Percentiles rank a stretch among this genome's conserved stretches.
Evolutionary conservation across 805 yeast genomes (phyloP).

Genomic region (Saccharomycopsis sp.): DNA sequence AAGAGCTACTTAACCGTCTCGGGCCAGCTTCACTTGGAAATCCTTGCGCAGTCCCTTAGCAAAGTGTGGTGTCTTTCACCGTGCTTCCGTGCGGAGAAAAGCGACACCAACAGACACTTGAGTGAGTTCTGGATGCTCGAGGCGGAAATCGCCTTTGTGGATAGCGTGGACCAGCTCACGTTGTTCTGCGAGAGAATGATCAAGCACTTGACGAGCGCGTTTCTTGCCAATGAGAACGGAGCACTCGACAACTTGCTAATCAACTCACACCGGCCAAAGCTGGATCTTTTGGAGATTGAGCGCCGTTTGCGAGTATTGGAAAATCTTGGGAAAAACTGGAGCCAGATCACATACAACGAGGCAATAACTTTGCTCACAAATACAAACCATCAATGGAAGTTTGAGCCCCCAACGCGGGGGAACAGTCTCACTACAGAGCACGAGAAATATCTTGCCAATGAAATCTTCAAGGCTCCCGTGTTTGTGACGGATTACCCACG

Average conservation of each 20-base stretch:
- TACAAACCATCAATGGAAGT: constrained; percentile 31
- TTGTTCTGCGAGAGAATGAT: constrained; percentile 63
- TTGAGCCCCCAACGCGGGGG: constrained; percentile 53
- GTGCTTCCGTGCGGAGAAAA: constrained; percentile 87
- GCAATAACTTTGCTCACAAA: constrained; percentile 50
- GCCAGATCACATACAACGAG: constrained; percentile 53
- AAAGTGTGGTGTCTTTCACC: constrained; percentile 88
- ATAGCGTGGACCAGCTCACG: constrained; percentile 51
- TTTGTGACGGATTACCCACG: constrained; percentile 86
- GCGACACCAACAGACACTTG: constrained; percentile 85
- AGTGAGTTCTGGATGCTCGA: constrained; percentile 98
- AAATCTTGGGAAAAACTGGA: constrained; percentile 41
- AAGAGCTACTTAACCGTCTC: constrained; percentile 77
- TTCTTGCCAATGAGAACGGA: constrained; percentile 25
- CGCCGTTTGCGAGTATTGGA: constrained; percentile 54
- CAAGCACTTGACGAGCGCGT: constrained; percentile 35
- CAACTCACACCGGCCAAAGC: constrained; percentile 31
- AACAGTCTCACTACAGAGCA: constrained; percentile 72
- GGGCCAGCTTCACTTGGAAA: constrained; percentile 85
- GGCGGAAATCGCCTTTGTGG: constrained; percentile 71
- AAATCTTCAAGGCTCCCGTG: constrained; percentile 57
- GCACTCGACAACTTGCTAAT: constrained; percentile 21
- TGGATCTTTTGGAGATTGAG: constrained; percentile 30
- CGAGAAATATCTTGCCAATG: constrained; percentile 83
- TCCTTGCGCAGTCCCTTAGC: constrained; percentile 58